These are phyloP conservation scores for Rosa persica DNA, from an alignment of 306 rosid genomes.

Conservation along the genomic window DNA sequence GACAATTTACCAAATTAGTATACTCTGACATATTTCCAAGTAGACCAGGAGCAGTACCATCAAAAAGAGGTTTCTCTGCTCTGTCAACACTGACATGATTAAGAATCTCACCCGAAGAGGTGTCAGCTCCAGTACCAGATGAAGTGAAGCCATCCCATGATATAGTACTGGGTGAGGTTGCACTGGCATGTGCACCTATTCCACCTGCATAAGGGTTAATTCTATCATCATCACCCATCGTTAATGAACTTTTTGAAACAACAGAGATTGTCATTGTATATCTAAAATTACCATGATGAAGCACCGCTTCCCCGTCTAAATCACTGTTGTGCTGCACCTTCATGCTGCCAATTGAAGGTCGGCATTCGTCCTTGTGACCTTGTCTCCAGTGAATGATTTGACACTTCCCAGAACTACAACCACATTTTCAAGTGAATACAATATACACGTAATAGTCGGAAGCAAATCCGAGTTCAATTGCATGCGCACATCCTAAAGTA, in stretches of 20 bases:
- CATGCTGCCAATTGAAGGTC: constrained; percentile 28
- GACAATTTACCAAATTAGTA: constrained; percentile 31
- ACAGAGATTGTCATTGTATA: constrained; percentile 16
- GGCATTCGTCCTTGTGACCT: constrained; percentile 82
- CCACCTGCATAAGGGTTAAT: constrained; percentile 39
- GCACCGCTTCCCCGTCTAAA: constrained; percentile 18
- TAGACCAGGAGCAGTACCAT: constrained; percentile 16
- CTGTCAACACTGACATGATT: constrained; percentile 23
- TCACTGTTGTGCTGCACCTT: constrained; percentile 28
- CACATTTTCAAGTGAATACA: constrained; percentile 26
- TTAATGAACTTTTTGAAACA: constrained; percentile 18
- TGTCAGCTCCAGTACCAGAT: constrained; percentile 37
- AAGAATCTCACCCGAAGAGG: constrained; percentile 18
- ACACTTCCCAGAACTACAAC: constrained; percentile 82
- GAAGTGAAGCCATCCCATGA: constrained; percentile 28
- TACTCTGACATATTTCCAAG: constrained; percentile 26
- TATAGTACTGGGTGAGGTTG: constrained; percentile 26
- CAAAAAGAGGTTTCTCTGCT: constrained; percentile 31
- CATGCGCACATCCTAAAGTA: background rate
- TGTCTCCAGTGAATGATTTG: constrained; percentile 84
- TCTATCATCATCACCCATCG: constrained; percentile 32
- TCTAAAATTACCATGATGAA: constrained; percentile 37
- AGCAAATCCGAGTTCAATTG: no score
- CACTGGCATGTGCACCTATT: constrained; percentile 29
- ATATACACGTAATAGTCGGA: background rate